These are phyloP conservation scores for Calonectria hawksworthii DNA, from an alignment of 2,329 filamentous ascomycete species.

Conservation along the genomic window DNA sequence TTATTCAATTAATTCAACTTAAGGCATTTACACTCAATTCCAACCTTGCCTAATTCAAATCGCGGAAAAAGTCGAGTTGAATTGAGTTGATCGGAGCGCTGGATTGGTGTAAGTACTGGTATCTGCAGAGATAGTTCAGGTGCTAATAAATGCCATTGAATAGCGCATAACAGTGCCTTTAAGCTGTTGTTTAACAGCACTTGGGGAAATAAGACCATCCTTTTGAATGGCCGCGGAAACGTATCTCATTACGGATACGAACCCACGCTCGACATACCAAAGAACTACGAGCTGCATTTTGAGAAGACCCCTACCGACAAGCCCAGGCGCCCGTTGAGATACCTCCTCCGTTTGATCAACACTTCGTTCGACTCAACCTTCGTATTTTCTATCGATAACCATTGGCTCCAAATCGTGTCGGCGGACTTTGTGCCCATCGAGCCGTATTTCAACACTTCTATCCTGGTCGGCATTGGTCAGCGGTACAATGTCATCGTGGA, in stretches of 20 bases:
- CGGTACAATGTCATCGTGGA: constrained; percentile 39
- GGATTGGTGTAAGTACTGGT: constrained; percentile 21
- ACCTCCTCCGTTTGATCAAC: constrained; percentile 40
- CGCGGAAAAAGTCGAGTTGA: too few relatives aligned
- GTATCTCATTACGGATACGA: constrained; percentile 27
- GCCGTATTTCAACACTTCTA: constrained; percentile 29
- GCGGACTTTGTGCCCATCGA: constrained; percentile 40
- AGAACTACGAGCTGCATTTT: constrained; percentile 33
- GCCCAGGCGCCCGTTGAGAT: constrained; percentile 28
- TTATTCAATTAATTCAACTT: too few relatives aligned
- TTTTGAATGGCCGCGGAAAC: constrained; percentile 37
- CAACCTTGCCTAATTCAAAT: too few relatives aligned
- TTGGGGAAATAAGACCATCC: constrained; percentile 33
- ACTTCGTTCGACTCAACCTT: constrained; percentile 39
- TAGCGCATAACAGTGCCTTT: constrained; percentile 36
- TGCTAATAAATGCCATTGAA: background rate
- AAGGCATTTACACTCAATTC: too few relatives aligned
- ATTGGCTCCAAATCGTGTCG: constrained; percentile 34
- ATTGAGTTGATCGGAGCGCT: too few relatives aligned
- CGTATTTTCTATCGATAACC: constrained; percentile 42
- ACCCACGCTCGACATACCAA: constrained; percentile 18
- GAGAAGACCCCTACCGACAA: constrained; percentile 38
- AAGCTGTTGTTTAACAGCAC: constrained; percentile 18
- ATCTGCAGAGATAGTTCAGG: background rate
- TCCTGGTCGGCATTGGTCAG: constrained; percentile 39